These are phyloP conservation scores for Calonectria leucothoes DNA, from an alignment of 2,329 filamentous ascomycete genomes.

Conservation along the genomic window DNA sequence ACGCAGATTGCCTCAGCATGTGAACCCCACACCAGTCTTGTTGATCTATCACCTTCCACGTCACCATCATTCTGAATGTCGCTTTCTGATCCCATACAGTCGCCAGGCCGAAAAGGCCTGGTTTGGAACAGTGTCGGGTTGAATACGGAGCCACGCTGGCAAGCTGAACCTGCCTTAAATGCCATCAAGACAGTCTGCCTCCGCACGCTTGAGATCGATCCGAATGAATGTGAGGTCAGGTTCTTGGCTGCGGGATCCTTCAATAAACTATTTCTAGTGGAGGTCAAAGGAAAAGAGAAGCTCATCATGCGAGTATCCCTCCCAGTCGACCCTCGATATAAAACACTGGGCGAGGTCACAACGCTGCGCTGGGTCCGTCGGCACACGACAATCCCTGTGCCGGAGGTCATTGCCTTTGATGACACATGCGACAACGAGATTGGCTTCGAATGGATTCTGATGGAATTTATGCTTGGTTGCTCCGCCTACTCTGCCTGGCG, in stretches of 20 bases:
- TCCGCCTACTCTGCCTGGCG: constrained; percentile 38
- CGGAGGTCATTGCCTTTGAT: constrained; percentile 48
- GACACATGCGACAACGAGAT: constrained; percentile 47
- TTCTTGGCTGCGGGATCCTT: constrained; percentile 28
- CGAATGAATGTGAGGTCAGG: constrained; percentile 23
- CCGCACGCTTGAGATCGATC: constrained; percentile 8
- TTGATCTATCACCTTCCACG: neutral
- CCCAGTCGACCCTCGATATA: constrained; percentile 49
- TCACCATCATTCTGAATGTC: neutral
- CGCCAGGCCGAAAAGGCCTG: neutral
- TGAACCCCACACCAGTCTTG: neutral
- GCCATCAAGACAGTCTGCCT: constrained; percentile 30
- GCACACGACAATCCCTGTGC: constrained; percentile 47
- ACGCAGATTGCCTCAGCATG: too few species aligned
- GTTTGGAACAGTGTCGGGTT: constrained; percentile 25
- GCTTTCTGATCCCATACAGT: neutral
- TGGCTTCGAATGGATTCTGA: constrained; percentile 55
- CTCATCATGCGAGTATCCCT: constrained; percentile 49
- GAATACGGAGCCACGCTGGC: constrained; percentile 26
- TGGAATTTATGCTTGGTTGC: constrained; percentile 44
- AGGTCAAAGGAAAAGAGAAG: neutral
- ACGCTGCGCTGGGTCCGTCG: constrained; percentile 48
- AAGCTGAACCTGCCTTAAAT: constrained; percentile 22
- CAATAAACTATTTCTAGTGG: constrained; percentile 40
- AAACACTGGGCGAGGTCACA: constrained; percentile 52